phyloP scores from a whole-genome alignment of 495 filamentous ascomycete species.

The Trichoderma parareesei region DNA sequence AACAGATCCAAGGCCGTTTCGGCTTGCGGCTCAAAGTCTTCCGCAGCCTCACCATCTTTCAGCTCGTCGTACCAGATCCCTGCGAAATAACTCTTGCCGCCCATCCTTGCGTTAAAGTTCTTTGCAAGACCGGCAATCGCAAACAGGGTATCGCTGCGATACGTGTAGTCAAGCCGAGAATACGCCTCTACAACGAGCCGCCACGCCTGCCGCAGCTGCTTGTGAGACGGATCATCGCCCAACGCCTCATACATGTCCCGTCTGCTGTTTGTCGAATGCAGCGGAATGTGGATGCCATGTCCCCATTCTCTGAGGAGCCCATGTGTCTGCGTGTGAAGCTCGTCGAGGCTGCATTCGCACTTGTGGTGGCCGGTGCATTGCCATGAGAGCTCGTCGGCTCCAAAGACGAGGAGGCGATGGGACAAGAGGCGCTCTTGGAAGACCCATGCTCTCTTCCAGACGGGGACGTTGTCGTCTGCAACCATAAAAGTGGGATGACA shows the following conservation, averaged over 20 bases:
- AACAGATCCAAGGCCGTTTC: neutral
- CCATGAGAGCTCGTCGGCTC: slow-evolving; percentile 24
- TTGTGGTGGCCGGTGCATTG: slow-evolving; percentile 21
- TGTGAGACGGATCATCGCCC: neutral
- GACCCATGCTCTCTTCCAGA: slow-evolving; percentile 24
- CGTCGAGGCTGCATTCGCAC: slow-evolving; percentile 21
- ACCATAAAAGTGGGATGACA: slow-evolving; percentile 17
- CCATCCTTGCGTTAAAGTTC: neutral
- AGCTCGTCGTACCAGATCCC: neutral
- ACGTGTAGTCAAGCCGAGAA: slow-evolving; percentile 1
- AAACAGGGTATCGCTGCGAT: neutral
- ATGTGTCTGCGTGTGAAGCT: neutral
- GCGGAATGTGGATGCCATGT: neutral
- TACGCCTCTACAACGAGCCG: neutral
- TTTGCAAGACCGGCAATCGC: neutral
- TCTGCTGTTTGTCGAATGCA: neutral
- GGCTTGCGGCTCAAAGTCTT: neutral
- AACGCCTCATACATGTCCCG: neutral
- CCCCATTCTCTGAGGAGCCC: neutral
- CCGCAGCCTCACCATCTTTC: neutral
- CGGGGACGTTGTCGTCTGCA: slow-evolving; percentile 14
- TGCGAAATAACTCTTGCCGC: neutral
- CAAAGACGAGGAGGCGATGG: slow-evolving; percentile 23
- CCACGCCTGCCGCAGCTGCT: neutral
- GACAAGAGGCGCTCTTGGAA: slow-evolving; percentile 29